These are phyloP conservation scores for Trichoderma erinaceum DNA, from an alignment of 495 filamentous ascomycete genomes.

Conservation along the genomic window DNA sequence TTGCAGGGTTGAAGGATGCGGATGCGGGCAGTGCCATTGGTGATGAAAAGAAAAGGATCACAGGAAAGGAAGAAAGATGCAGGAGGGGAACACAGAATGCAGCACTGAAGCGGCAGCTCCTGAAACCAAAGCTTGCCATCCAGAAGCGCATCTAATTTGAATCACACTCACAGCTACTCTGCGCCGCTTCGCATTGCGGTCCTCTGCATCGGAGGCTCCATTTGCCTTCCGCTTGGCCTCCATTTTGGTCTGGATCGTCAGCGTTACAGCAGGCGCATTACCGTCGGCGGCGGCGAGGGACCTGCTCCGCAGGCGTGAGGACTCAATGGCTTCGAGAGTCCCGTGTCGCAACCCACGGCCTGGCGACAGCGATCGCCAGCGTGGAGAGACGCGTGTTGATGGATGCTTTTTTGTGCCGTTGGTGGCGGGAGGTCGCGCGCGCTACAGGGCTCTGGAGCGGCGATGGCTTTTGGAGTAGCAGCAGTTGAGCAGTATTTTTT, in stretches of 20 bases:
- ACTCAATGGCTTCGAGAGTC: background rate
- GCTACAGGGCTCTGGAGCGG: background rate
- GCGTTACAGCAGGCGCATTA: slow-evolving; percentile 10
- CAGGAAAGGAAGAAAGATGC: background rate
- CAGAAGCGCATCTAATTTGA: background rate
- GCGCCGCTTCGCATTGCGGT: slow-evolving; percentile 57
- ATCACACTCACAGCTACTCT: slow-evolving; percentile 35
- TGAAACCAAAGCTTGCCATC: too few relatives aligned
- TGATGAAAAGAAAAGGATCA: background rate
- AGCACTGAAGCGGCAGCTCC: too few relatives aligned
- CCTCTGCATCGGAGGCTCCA: slow-evolving; percentile 39
- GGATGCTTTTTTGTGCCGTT: background rate
- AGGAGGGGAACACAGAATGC: background rate
- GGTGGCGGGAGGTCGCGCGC: background rate
- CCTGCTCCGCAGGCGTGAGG: background rate
- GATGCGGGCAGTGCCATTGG: background rate
- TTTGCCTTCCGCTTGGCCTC: slow-evolving; percentile 61
- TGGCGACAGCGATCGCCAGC: slow-evolving; percentile 6
- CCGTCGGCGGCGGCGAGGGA: background rate
- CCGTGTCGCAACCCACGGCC: background rate
- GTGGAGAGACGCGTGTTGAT: slow-evolving; percentile 8
- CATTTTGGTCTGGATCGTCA: slow-evolving; percentile 36
- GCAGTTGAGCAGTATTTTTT: background rate
- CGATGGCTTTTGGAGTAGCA: background rate
- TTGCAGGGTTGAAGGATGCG: background rate